A percentile compares a stretch with the other conserved stretches of the same genome.
Evolutionary conservation across 1,284 basidiomycete genomes (phyloP).

Genomic region (Prillingera fragicola): DNA sequence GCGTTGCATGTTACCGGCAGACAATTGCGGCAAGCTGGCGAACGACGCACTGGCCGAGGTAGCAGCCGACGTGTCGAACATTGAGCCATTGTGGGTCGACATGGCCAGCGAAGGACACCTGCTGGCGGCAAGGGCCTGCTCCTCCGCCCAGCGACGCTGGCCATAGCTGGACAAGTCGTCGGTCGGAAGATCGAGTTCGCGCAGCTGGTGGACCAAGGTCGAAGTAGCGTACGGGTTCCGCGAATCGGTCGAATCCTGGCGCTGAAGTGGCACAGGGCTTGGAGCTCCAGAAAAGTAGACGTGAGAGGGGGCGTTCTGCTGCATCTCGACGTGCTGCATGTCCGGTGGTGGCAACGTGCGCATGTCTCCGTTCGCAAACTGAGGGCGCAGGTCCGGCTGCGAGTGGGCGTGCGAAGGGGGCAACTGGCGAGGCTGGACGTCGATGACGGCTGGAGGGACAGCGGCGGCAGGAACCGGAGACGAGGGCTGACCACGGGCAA

Average conservation of each 20-base stretch:
- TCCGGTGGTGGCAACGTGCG: slow-evolving; percentile 41
- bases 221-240: slow-evolving; percentile 27
- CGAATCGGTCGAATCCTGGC: slow-evolving; percentile 1
- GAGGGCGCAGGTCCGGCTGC: slow-evolving; percentile 20
- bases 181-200: slow-evolving; percentile 48
- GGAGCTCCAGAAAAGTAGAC: too few relatives aligned
- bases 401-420: slow-evolving; percentile 60
- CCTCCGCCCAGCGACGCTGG: slow-evolving; percentile 23
- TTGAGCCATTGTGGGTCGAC: slow-evolving; percentile 21
- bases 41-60: slow-evolving; percentile 19
- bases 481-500: slow-evolving; percentile 41
- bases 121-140: slow-evolving; percentile 2
- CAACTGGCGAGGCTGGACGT: slow-evolving; percentile 56
- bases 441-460: slow-evolving; percentile 39
- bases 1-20: slow-evolving; percentile 14
- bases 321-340: slow-evolving; percentile 1
- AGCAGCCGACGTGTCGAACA: slow-evolving; percentile 19
- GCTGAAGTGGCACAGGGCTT: slow-evolving; percentile 5
- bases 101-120: not conserved
- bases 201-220: slow-evolving; percentile 45
- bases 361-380: slow-evolving; percentile 43
- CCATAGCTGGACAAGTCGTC: slow-evolving; percentile 47
- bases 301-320: too few relatives aligned
- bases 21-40: slow-evolving; percentile 15
- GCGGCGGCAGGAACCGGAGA: too few relatives aligned